These are phyloP conservation scores for Petunia secreta DNA, from an alignment of 257 asterid genomes.

Conservation along the genomic window DNA sequence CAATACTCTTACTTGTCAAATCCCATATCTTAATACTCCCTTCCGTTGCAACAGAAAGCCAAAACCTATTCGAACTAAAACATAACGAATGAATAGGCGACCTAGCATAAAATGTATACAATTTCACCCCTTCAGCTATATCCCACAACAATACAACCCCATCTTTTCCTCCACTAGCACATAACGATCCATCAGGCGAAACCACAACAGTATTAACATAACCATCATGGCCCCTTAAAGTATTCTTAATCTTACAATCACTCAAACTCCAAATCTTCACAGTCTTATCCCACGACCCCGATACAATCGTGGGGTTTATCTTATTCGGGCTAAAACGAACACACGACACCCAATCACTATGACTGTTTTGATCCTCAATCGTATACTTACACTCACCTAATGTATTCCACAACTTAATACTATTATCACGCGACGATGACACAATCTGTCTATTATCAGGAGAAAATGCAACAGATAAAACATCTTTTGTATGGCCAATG, in stretches of 20 bases:
- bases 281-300: conserved; percentile 72
- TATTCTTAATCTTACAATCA: conserved; percentile 57
- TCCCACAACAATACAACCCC: conserved; percentile 64
- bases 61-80: conserved; percentile 32
- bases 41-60: conserved; percentile 47
- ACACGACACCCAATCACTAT: conserved; percentile 73
- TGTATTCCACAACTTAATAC: conserved; percentile 40
- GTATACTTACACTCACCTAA: conserved; percentile 64
- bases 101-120: conserved; percentile 27
- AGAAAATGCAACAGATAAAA: conserved; percentile 83
- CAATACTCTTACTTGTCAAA: conserved; percentile 77
- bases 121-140: conserved; percentile 30
- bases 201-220: conserved; percentile 35
- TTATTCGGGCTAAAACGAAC: conserved; percentile 69
- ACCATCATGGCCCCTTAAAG: conserved; percentile 34
- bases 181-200: conserved; percentile 38
- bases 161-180: conserved; percentile 37
- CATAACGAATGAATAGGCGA: conserved; percentile 30
- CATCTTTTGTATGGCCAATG: conserved; percentile 88
- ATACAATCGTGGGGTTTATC: conserved; percentile 61
- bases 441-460: conserved; percentile 35
- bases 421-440: conserved; percentile 37
- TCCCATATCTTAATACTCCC: conserved; percentile 78
- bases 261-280: conserved; percentile 74
- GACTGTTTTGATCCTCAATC: conserved; percentile 59